Base-by-base conservation (phyloP, 352 stramenopile species). In the Phytophthora cryptogea region DNA sequence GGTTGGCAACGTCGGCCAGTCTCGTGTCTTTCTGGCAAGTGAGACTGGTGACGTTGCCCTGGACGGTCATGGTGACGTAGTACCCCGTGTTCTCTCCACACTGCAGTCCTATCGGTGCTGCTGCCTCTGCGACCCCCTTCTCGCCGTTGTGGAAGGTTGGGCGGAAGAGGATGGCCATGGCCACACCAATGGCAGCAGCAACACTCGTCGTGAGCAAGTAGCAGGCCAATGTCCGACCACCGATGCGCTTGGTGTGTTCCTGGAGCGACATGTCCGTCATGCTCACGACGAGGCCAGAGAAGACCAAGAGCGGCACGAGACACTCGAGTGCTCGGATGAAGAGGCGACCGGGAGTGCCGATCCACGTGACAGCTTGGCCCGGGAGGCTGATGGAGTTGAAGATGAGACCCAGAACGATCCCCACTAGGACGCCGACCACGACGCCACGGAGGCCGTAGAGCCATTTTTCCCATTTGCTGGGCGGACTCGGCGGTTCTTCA, bases 271-370 rank as follows among this genome's bases (percentile, higher is more conserved):
- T 68, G 37, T 83, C 76, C 10, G 64, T 64, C 54, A 83, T 74
- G 26, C 60, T 73, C 41, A 77, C 70, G 23, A 79, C 63, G 26
- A 85, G 53, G 3, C 66, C 75, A 16, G 60, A 74, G 50, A 86
- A 83, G 26, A 86, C 71, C 23, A 83, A 26, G 2, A 72, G 70
- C 4, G 66, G 61, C 40, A 86, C 71, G 41, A 83, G 48, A 6
- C 76, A 86, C 41, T 76, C 69, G 40, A 86, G 48, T 4, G 74
- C 76, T 45, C 70, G 70, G 37, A 86, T 70, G 58, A 86, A 86
- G 41, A 86, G 74, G 2, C 53, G 54, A 40, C 76, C 76, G 8
- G 65, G 63, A 11, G 66, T 63, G 39, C 54, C 66, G 43, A 83
- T 63, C 76, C 76, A 83, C 2, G 62, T 70, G 39, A 57, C 57